Percentiles rank a stretch among this genome's conserved stretches.
These are phyloP conservation scores for Geotrichum australiense DNA, from an alignment of 1,139 yeast species.

Conservation along the genomic window DNA sequence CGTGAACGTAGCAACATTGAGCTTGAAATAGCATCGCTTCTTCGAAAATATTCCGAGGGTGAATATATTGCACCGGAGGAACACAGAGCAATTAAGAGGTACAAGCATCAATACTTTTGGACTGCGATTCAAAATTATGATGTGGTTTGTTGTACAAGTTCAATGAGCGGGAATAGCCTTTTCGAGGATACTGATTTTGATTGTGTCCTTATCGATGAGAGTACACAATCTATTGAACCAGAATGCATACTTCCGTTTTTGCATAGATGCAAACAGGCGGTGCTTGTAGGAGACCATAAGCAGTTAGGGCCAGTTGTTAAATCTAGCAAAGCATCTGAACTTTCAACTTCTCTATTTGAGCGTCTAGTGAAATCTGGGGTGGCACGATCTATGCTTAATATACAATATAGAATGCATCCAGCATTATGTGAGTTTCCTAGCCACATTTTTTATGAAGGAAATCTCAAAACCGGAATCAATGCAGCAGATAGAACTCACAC, in stretches of 20 bases:
- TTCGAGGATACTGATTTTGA: too few relatives aligned
- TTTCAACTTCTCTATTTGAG: slow-evolving; percentile 89
- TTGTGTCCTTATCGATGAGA: slow-evolving; percentile 94
- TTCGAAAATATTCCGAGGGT: too few relatives aligned
- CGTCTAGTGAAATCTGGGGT: slow-evolving; percentile 86
- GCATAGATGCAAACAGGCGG: slow-evolving; percentile 83
- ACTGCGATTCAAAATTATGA: too few relatives aligned
- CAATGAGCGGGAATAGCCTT: too few relatives aligned
- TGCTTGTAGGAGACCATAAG: slow-evolving; percentile 98
- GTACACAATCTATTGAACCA: slow-evolving; percentile 93
- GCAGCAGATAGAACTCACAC: slow-evolving; percentile 50
- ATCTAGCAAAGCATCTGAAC: slow-evolving; percentile 74
- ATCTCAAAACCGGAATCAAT: slow-evolving; percentile 76
- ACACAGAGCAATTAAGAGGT: too few relatives aligned
- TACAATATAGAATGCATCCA: slow-evolving; percentile 98
- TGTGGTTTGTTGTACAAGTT: too few relatives aligned
- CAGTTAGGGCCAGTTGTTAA: slow-evolving; percentile 98
- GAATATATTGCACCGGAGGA: too few relatives aligned
- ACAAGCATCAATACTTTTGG: too few relatives aligned
- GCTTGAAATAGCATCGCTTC: too few relatives aligned
- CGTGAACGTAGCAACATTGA: too few relatives aligned
- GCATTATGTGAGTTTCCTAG: slow-evolving; percentile 82
- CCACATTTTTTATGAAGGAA: slow-evolving; percentile 64
- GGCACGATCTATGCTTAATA: slow-evolving; percentile 75
- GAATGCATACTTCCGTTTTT: slow-evolving; percentile 87